Conservation (phyloP, 176 grass and related monocot genomes). For the Avena sativa region DNA sequence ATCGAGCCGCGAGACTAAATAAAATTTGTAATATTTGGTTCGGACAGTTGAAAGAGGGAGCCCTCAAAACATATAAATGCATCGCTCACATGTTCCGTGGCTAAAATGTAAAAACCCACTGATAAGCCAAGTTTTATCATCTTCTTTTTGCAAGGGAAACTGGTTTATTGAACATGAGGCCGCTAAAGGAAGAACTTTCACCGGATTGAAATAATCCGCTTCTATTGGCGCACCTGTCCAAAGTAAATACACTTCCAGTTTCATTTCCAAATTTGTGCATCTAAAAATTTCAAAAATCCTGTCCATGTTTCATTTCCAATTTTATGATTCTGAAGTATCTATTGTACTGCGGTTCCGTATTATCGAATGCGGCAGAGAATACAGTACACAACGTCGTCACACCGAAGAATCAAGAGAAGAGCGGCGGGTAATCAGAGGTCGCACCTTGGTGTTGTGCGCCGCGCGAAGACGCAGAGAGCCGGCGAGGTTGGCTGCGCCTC, state of each 20-base stretch:
- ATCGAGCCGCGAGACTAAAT: no score
- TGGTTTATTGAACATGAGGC: not conserved
- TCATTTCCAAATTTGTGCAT: not conserved
- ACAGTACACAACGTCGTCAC: not conserved
- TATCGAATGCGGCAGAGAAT: not conserved
- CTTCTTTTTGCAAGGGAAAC: not conserved
- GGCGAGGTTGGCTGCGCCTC: slow-evolving; percentile 35
- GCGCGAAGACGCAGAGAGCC: slow-evolving; percentile 47
- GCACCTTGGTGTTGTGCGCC: slow-evolving; percentile 50
- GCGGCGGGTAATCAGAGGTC: not conserved
- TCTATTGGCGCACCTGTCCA: not conserved
- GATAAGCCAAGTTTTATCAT: not conserved
- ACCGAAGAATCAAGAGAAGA: not conserved
- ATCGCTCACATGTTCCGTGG: not conserved
- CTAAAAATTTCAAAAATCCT: not conserved
- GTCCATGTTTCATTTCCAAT: not conserved
- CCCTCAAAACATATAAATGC: not conserved
- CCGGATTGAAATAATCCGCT: not conserved
- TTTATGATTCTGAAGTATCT: not conserved
- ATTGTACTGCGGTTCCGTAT: not conserved
- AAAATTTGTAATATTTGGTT: no score
- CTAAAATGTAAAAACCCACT: not conserved
- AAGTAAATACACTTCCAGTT: not conserved
- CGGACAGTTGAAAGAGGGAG: not conserved
- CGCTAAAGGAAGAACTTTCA: not conserved